These are phyloP conservation scores for Ceratopteris richardii DNA, from an alignment of 75 land plant species.

Conservation along the genomic window DNA sequence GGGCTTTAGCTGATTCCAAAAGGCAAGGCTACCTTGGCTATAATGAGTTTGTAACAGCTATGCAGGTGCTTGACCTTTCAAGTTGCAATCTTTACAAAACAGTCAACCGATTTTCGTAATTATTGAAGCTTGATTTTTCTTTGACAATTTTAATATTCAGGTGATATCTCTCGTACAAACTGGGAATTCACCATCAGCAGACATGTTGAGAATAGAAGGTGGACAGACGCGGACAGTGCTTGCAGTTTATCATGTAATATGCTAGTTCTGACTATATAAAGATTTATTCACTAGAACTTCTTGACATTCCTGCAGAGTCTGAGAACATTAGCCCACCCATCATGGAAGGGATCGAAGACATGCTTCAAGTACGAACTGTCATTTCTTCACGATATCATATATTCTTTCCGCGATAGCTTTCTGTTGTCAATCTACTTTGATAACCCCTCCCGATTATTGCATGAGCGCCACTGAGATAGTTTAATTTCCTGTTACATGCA, in stretches of 20 bases:
- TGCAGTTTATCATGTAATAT: neutral
- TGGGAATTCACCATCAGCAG: slow-evolving; percentile 48
- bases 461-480: too few species aligned
- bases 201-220: slow-evolving; percentile 42
- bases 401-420: too few species aligned
- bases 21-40: slow-evolving; percentile 88
- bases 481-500: neutral
- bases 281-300: neutral
- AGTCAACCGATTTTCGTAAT: too few species aligned
- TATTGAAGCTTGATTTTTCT: too few species aligned
- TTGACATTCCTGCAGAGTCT: slow-evolving; percentile 36
- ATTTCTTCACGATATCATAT: too few species aligned
- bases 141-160: too few species aligned
- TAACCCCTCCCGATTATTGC: too few species aligned
- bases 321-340: slow-evolving; percentile 58
- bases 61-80: too few species aligned
- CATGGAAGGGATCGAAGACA: slow-evolving; percentile 80
- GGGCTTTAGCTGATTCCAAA: slow-evolving; percentile 89
- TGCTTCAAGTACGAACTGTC: slow-evolving; percentile 42
- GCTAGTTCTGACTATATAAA: neutral
- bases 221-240: neutral
- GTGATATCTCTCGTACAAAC: slow-evolving; percentile 76
- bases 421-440: too few species aligned
- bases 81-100: too few species aligned
- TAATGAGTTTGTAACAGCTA: slow-evolving; percentile 75